Base-by-base conservation (phyloP, 2,329 filamentous ascomycete genomes). In the Mycosphaerella sp. region DNA sequence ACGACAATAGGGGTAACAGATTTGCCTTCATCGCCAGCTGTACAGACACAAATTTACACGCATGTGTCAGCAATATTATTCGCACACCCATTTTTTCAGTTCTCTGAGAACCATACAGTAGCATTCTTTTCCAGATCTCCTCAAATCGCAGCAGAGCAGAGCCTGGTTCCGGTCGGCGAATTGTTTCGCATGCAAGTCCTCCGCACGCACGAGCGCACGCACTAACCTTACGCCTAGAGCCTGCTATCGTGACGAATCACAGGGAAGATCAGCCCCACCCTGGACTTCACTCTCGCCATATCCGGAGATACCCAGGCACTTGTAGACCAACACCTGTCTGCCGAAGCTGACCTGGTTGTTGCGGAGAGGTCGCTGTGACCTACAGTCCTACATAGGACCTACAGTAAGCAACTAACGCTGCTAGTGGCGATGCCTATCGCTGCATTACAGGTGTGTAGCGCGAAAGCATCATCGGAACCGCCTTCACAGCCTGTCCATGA, bases 171-270 rank as follows among this genome's bases (percentile, higher is more conserved):
- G 45, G 29, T 23, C 23, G 45, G 29, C 31, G 11, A 36, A 38
- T 48, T 41, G 17, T 51, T 10, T 17, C 23, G 41, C 40, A 44
- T 44, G 40, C 48, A 29, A 51, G 41, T 40, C 47, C 9, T 29
- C 12, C 48, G 41, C 41, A 31, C 34, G 14, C 14, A 17, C 14
- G 14, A 17, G 14, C 14, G 48, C 48, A 8, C 7, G 41, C 48
- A 45, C 48, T 9, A 31, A 41, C 40, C 21, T 34, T 44, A 31
- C 17, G 40, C 40, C 40, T 51, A 29, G 17, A 44, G 48, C 48
- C 48, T 7, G 47, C 47, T 43, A 44, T 51, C 48, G 32, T 40
- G 48, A 44, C 48, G 40, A 45, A 51, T 44, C 48, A 44, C 26
- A 38, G 12, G 10, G 8, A 29, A 14, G 4, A 36, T 11, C 29